phyloP scores from a whole-genome alignment of 2,329 filamentous ascomycete genomes.

The Furcasterigmium furcatum region DNA sequence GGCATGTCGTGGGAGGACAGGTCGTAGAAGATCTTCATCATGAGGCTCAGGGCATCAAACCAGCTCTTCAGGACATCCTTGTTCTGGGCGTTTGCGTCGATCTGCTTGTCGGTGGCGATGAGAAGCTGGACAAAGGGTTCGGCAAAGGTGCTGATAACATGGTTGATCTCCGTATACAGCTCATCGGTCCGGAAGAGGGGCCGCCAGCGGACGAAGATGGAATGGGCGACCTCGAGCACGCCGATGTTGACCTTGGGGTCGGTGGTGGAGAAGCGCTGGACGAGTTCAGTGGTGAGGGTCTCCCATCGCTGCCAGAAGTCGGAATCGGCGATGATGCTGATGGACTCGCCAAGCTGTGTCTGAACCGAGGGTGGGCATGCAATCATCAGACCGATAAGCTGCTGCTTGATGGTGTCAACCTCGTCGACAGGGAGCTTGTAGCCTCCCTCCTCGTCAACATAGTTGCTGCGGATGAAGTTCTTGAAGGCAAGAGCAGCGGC shows the following conservation, averaged over 20 bases:
- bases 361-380: constrained; percentile 83
- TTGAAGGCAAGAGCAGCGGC: constrained; percentile 94
- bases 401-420: constrained; percentile 86
- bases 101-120: constrained; percentile 66
- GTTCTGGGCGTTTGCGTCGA: constrained; percentile 74
- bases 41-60: constrained; percentile 81
- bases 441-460: constrained; percentile 90
- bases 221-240: constrained; percentile 94
- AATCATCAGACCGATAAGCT: constrained; percentile 96
- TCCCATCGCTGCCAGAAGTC: constrained; percentile 98
- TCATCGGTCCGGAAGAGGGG: constrained; percentile 91
- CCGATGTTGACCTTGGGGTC: constrained; percentile 87
- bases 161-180: constrained; percentile 92
- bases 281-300: constrained; percentile 88
- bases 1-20: constrained; percentile 96
- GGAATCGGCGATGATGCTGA: constrained; percentile 95
- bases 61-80: constrained; percentile 71
- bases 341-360: constrained; percentile 90
- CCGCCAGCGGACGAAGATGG: constrained; percentile 94
- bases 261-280: constrained; percentile 77
- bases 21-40: constrained; percentile 92
- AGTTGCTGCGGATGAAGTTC: constrained; percentile 94
- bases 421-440: constrained; percentile 84
- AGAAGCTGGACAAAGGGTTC: constrained; percentile 79
- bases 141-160: constrained; percentile 85